Evolutionary conservation across 805 yeast species (phyloP).

Genomic region (Zygoascus tannicola): DNA sequence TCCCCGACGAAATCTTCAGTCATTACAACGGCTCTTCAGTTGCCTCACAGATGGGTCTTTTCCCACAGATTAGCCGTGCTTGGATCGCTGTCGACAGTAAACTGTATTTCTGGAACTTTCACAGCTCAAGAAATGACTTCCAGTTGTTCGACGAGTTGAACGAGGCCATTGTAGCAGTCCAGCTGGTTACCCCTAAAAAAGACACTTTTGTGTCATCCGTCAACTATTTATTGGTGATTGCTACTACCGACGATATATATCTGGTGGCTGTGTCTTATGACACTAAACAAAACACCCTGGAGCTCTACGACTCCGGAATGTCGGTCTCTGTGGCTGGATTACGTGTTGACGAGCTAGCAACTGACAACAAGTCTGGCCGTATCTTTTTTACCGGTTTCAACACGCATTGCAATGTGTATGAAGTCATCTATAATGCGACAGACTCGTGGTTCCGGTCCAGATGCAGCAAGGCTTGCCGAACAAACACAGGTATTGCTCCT

Average conservation of each 20-base stretch:
- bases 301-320: constrained; percentile 75
- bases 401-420: constrained; percentile 76
- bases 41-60: constrained; percentile 64
- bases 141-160: constrained; percentile 74
- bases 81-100: constrained; percentile 83
- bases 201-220: constrained; percentile 74
- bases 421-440: constrained; percentile 67
- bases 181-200: constrained; percentile 70
- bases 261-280: constrained; percentile 61
- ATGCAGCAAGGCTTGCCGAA: constrained; percentile 74
- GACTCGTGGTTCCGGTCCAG: constrained; percentile 83
- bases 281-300: constrained; percentile 35
- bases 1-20: constrained; percentile 74
- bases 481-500: constrained; percentile 45
- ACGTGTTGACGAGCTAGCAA: constrained; percentile 52
- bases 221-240: constrained; percentile 58
- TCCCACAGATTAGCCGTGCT: constrained; percentile 68
- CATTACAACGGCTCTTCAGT: constrained; percentile 57
- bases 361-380: constrained; percentile 58
- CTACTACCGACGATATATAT: constrained; percentile 73
- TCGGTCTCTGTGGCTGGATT: constrained; percentile 72
- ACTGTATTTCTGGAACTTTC: constrained; percentile 74
- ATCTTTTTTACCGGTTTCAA: constrained; percentile 76
- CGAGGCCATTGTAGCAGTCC: constrained; percentile 67
- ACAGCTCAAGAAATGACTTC: constrained; percentile 47